phyloP scores from a whole-genome alignment of 2,329 filamentous ascomycete species.

The Colletotrichum sp. region DNA sequence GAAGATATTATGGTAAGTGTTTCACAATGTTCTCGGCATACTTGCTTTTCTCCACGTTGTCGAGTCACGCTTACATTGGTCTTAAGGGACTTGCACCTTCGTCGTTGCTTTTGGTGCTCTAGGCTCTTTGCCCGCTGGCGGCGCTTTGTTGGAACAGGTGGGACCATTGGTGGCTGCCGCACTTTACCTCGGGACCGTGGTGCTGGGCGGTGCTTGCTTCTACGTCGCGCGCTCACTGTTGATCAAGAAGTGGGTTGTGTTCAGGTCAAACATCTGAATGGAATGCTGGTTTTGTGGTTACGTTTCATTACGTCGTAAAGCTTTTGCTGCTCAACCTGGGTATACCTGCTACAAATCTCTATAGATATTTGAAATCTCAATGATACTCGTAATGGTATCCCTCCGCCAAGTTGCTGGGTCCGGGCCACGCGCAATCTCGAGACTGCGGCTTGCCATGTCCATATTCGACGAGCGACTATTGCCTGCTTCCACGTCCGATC shows the following conservation, averaged over 20 bases:
- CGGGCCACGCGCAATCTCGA: neutral
- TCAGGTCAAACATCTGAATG: neutral
- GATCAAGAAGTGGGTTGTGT: neutral
- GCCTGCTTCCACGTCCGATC: neutral
- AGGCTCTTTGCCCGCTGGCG: neutral
- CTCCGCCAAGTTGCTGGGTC: neutral
- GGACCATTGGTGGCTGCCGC: neutral
- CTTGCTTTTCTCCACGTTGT: neutral
- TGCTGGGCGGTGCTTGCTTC: neutral
- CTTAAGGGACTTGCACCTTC: neutral
- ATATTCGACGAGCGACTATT: neutral
- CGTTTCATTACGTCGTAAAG: neutral
- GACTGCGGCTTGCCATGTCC: neutral
- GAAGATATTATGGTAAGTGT: neutral
- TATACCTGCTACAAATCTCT: neutral
- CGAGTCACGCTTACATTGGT: neutral
- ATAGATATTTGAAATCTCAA: neutral
- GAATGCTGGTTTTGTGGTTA: neutral
- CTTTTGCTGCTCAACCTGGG: neutral
- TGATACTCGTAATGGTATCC: neutral
- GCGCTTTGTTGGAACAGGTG: neutral
- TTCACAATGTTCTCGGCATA: fast-evolving
- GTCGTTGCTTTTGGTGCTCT: neutral
- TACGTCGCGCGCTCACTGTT: neutral
- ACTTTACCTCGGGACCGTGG: neutral